Evolutionary conservation across 1,284 basidiomycete genomes (phyloP).

Genomic region (Peniophora sp.): DNA sequence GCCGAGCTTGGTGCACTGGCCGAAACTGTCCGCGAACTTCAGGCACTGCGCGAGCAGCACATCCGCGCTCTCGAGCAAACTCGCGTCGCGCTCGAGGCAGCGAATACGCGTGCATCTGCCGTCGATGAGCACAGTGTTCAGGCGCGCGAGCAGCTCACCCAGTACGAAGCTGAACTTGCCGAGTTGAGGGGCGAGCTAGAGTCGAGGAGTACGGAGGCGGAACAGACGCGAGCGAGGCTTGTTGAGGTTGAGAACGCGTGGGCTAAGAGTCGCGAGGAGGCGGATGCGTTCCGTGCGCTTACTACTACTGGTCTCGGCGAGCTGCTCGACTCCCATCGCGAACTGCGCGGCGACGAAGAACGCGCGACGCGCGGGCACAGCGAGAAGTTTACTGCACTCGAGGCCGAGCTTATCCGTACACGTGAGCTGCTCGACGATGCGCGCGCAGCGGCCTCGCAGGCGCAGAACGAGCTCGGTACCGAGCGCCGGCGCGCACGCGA

Average conservation of each 20-base stretch:
- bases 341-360: constrained; percentile 74
- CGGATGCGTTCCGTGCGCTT: constrained; percentile 75
- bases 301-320: constrained; percentile 82
- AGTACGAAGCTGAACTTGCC: constrained; percentile 67
- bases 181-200: constrained; percentile 79
- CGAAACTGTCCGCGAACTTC: constrained; percentile 67
- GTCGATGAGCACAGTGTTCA: constrained; percentile 71
- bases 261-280: constrained; percentile 86
- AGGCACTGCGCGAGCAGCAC: constrained; percentile 71
- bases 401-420: constrained; percentile 68
- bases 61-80: constrained; percentile 83
- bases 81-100: constrained; percentile 68
- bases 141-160: constrained; percentile 56
- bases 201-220: constrained; percentile 61
- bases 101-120: constrained; percentile 75
- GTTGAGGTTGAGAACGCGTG: constrained; percentile 79
- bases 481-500: constrained; percentile 62
- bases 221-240: constrained; percentile 55
- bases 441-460: constrained; percentile 60
- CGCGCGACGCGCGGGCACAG: constrained; percentile 63
- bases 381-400: constrained; percentile 77
- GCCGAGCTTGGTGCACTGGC: constrained; percentile 68
- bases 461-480: constrained; percentile 62
- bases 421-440: constrained; percentile 76
- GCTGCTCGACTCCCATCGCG: constrained; percentile 77